A percentile compares a stretch with the other conserved stretches of the same genome.
These are phyloP conservation scores for Pythium pyrilobum DNA, from an alignment of 352 stramenopile species.

Conservation along the genomic window DNA sequence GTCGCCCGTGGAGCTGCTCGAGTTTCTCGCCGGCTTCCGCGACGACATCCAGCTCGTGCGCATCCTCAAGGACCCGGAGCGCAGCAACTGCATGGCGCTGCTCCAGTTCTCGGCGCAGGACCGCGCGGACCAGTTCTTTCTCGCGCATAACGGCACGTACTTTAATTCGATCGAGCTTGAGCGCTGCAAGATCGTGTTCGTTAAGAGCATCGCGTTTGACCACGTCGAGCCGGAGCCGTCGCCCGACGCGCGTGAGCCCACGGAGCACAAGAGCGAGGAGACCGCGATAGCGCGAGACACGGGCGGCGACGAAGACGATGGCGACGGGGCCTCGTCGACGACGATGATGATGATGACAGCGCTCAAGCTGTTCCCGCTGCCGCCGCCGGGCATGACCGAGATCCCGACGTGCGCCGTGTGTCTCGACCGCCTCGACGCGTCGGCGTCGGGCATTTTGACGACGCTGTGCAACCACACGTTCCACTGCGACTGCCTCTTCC, in stretches of 20 bases:
- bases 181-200: slow-evolving; percentile 88
- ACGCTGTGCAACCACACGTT: slow-evolving; percentile 98
- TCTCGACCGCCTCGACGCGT: slow-evolving; percentile 85
- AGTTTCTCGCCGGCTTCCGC: slow-evolving; percentile 75
- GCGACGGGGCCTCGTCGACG: slow-evolving; percentile 2
- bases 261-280: slow-evolving; percentile 2
- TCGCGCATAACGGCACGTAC: slow-evolving; percentile 86
- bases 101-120: slow-evolving; percentile 80
- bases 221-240: slow-evolving; percentile 21
- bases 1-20: slow-evolving; percentile 78
- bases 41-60: slow-evolving; percentile 70
- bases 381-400: slow-evolving; percentile 76
- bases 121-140: slow-evolving; percentile 78
- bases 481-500: slow-evolving; percentile 94
- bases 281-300: too few relatives aligned
- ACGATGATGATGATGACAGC: neutral
- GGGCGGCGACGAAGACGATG: slow-evolving; percentile 10
- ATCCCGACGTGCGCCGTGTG: slow-evolving; percentile 91
- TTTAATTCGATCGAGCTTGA: slow-evolving; percentile 92
- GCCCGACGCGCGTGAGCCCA: neutral
- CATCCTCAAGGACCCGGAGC: slow-evolving; percentile 76
- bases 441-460: slow-evolving; percentile 90
- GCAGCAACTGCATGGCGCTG: slow-evolving; percentile 82
- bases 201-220: slow-evolving; percentile 86
- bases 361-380: slow-evolving; percentile 45